Base-by-base conservation (phyloP, 768 basidiomycete genomes). In the Leucocoprinus birnbaumii region DNA sequence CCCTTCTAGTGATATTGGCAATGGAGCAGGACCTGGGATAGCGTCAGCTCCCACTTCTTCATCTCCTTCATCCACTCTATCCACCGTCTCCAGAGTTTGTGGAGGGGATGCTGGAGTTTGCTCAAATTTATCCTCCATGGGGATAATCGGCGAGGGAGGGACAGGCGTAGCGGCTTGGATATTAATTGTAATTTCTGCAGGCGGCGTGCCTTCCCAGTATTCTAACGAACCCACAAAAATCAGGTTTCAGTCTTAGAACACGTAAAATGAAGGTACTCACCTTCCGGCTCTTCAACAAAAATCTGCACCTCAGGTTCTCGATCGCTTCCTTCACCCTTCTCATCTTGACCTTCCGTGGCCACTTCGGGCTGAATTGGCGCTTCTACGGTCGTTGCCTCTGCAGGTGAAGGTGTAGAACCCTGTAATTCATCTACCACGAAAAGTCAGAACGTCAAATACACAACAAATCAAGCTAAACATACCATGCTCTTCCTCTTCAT, bases 121-220 rank as follows among this genome's bases (percentile, higher is more conserved):
- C 19, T 53, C 34, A 19, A 53, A 53, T 11, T 46, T 18, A 5
- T 6, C 24, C 27, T 55, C 48, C 9, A 26, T 21, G 14, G 53
- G 45, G 18, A 24, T 22, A 11, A 21, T 27, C n/a, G 22, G 41
- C 44, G 31, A 27, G 35, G 2, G 41, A 22, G 43, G 18, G 18
- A 31, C 18, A 16, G 42, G 51, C 9, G 44, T 53, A 27, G 35
- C 48, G 11, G 41, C 24, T 27, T 54, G 35, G 14, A 48, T 25
- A 34, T 49, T 24, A 14, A 55, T 55, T 4, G 35, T 18, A 22
- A 48, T 49, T 24, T 48, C 46, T 42, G 48, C 47, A 22, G 40
- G 27, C 22, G 46, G 14, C 16, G 25, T 41, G 8, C 38, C 37
- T 8, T 26, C 7, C 37, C 52, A 18, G 14, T 22, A 14, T 3